Conservation (phyloP, 805 yeast species). For the Clavispora phyllophila region DNA sequence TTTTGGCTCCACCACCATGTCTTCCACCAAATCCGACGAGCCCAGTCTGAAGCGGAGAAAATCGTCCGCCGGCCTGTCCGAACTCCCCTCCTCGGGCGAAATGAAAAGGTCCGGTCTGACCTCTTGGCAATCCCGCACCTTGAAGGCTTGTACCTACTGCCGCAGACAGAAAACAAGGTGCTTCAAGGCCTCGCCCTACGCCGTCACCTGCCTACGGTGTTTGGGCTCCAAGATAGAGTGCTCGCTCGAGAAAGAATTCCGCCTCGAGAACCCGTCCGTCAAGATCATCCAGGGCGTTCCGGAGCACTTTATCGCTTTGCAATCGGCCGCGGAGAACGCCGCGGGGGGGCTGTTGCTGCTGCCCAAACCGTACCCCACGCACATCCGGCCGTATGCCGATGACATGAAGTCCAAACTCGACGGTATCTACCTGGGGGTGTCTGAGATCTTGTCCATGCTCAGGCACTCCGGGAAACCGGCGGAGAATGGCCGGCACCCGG, state of each 20-base stretch:
- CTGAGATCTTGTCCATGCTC: slow-evolving; percentile 27
- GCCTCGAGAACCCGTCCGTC: slow-evolving; percentile 10
- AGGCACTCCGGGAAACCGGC: slow-evolving; percentile 9
- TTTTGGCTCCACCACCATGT: not conserved
- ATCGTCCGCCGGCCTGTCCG: not conserved
- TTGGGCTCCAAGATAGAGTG: slow-evolving; percentile 48
- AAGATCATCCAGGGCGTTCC: slow-evolving; percentile 14
- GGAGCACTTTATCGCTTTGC: slow-evolving; percentile 5
- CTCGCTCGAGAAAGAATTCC: slow-evolving; percentile 36
- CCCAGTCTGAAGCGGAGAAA: not conserved
- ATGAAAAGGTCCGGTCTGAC: not conserved
- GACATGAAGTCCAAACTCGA: slow-evolving; percentile 20
- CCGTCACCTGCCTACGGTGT: slow-evolving; percentile 54
- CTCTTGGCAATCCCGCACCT: slow-evolving; percentile 29
- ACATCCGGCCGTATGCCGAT: not conserved
- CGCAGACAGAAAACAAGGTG: slow-evolving; percentile 59
- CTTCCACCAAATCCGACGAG: not conserved
- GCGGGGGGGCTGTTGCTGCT: not conserved
- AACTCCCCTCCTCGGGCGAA: not conserved
- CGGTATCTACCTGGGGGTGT: slow-evolving; percentile 29
- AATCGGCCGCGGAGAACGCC: not conserved
- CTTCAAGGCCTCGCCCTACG: slow-evolving; percentile 44
- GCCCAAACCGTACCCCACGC: not conserved
- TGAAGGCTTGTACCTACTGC: slow-evolving; percentile 52
- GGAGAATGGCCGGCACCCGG: slow-evolving; percentile 1